Percentiles rank a stretch among this genome's conserved stretches.
Conservation (phyloP, 208 protist species). For the Porcisia deanei region DNA sequence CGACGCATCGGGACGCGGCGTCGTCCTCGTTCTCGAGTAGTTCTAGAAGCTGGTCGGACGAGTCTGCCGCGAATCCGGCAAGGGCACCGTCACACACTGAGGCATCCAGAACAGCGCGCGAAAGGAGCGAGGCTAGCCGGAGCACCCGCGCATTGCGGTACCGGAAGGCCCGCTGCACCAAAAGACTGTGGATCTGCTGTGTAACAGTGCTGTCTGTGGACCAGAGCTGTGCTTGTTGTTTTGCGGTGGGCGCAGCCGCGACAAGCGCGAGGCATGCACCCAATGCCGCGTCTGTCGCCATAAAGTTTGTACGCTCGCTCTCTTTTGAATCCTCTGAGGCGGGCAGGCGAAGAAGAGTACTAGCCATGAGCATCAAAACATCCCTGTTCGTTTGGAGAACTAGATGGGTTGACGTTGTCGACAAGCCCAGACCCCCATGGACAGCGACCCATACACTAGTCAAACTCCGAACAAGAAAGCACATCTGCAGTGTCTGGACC, state of each 20-base stretch:
- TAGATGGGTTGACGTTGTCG: constrained; percentile 15
- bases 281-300: constrained; percentile 48
- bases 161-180: constrained; percentile 72
- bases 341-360: constrained; percentile 45
- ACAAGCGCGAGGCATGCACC: constrained; percentile 45
- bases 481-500: constrained; percentile 57
- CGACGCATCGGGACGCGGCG: constrained; percentile 65
- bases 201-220: constrained; percentile 42
- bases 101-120: constrained; percentile 57
- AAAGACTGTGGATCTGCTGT: constrained; percentile 64
- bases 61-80: constrained; percentile 41
- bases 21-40: constrained; percentile 68
- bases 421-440: constrained; percentile 55
- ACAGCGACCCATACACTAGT: constrained; percentile 57
- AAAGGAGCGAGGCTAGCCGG: constrained; percentile 59
- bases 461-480: constrained; percentile 48
- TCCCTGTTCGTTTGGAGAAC: constrained; percentile 36
- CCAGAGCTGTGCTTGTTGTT: constrained; percentile 63
- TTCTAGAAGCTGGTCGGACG: constrained; percentile 78
- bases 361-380: constrained; percentile 58
- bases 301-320: constrained; percentile 33
- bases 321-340: constrained; percentile 24
- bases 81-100: constrained; percentile 18
- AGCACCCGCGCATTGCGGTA: constrained; percentile 58
- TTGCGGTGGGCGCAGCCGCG: constrained; percentile 41